phyloP scores from a whole-genome alignment of 352 stramenopile species.

The Pythium rhizo-oryzae region DNA sequence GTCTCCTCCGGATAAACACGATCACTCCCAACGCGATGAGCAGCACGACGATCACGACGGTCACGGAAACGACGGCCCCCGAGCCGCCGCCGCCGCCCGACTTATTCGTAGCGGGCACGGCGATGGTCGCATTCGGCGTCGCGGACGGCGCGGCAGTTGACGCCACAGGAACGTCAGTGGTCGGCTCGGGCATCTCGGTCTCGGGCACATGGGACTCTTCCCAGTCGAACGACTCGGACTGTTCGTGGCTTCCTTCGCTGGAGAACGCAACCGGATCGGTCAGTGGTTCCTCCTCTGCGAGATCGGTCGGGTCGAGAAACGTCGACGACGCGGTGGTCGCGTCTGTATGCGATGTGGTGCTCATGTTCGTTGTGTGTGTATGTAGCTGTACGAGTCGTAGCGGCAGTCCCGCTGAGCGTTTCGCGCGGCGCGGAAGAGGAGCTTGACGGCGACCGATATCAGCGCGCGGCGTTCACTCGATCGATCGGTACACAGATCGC shows the following conservation, averaged over 20 bases:
- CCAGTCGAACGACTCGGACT: slow-evolving; percentile 12
- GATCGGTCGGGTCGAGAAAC: slow-evolving; percentile 4
- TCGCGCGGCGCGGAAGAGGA: too few relatives aligned
- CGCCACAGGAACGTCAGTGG: not conserved
- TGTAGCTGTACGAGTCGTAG: not conserved
- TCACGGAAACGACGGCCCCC: slow-evolving; percentile 11
- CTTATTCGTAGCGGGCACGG: slow-evolving; percentile 3
- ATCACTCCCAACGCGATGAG: slow-evolving; percentile 13
- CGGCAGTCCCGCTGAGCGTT: too few relatives aligned
- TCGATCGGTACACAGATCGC: not conserved
- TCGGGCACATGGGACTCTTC: slow-evolving; percentile 6
- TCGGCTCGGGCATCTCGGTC: not conserved
- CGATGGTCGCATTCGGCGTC: slow-evolving; percentile 3
- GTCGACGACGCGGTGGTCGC: slow-evolving; percentile 7
- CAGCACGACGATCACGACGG: slow-evolving; percentile 22
- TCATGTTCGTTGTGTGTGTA: not conserved
- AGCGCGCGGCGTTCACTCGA: not conserved
- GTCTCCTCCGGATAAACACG: slow-evolving; percentile 1
- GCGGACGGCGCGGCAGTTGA: slow-evolving; percentile 2
- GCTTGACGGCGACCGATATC: not conserved
- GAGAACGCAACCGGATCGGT: not conserved
- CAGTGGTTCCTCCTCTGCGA: slow-evolving; percentile 1
- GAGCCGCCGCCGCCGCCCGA: not conserved
- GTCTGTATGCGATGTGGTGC: not conserved
- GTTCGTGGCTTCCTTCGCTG: slow-evolving; percentile 6